Evolutionary conservation across 768 basidiomycete genomes (phyloP).

Genomic region (Tubosaeta brunneosetosa): DNA sequence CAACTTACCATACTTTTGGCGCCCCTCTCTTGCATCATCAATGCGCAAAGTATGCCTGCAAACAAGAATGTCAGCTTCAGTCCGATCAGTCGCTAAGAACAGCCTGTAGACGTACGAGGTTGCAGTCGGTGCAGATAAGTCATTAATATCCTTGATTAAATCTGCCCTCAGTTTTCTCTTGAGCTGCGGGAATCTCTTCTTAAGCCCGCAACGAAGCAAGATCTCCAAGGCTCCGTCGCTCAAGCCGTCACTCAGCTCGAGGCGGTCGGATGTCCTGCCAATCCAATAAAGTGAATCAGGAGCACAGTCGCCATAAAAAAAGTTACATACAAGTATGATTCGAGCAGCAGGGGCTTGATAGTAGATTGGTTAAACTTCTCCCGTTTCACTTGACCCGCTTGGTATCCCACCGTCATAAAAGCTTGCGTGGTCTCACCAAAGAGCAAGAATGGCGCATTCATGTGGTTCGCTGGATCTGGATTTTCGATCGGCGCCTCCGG

Average conservation of each 20-base stretch:
- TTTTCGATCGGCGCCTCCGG: slow-evolving; percentile 7
- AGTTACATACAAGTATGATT: slow-evolving; percentile 16
- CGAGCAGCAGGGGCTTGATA: slow-evolving; percentile 12
- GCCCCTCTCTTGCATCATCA: slow-evolving; percentile 2
- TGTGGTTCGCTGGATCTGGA: background rate
- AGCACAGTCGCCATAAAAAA: background rate
- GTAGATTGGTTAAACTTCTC: background rate
- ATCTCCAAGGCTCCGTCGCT: slow-evolving; percentile 23
- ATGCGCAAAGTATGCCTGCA: slow-evolving; percentile 11
- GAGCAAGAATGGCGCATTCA: slow-evolving; percentile 28
- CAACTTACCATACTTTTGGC: background rate
- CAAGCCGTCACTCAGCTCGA: slow-evolving; percentile 23
- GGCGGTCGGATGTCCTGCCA: slow-evolving; percentile 18
- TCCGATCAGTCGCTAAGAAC: background rate
- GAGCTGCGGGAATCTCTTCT: slow-evolving; percentile 19
- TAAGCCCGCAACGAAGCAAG: slow-evolving; percentile 27
- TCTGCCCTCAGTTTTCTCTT: slow-evolving; percentile 6
- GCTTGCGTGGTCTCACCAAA: slow-evolving; percentile 39
- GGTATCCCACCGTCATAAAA: slow-evolving; percentile 32
- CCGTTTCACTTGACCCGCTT: background rate
- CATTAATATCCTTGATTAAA: slow-evolving; percentile 20
- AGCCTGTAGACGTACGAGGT: slow-evolving; percentile 6
- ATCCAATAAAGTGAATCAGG: background rate
- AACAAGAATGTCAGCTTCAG: background rate
- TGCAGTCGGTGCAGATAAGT: background rate